Evolutionary conservation across 371 early-diverging fungal genomes (phyloP).

Genomic region (Lichtheimia ornata): DNA sequence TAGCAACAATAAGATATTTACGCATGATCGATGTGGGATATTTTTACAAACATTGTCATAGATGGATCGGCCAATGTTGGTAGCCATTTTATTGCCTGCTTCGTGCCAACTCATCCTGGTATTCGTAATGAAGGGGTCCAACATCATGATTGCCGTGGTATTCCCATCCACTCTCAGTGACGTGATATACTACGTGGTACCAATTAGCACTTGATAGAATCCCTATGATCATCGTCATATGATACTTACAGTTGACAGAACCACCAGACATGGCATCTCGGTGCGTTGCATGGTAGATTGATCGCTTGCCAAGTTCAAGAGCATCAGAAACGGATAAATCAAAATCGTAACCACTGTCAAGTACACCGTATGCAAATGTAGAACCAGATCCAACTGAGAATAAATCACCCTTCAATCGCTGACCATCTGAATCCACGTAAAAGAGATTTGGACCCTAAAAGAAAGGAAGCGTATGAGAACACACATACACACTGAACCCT

Average conservation of each 20-base stretch:
- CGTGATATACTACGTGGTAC: slow-evolving; percentile 80
- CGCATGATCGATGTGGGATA: too few relatives aligned
- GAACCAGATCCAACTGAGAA: slow-evolving; percentile 99
- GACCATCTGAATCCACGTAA: slow-evolving; percentile 99
- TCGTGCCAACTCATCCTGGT: slow-evolving; percentile 54
- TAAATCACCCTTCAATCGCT: slow-evolving; percentile 87
- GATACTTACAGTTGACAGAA: slow-evolving; percentile 76
- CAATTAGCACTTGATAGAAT: slow-evolving; percentile 2
- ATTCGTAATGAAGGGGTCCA: slow-evolving; percentile 82
- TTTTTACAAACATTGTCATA: too few relatives aligned
- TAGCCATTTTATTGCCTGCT: slow-evolving; percentile 19
- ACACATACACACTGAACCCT: background rate
- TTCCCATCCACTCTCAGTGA: slow-evolving; percentile 91
- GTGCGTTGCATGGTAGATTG: slow-evolving; percentile 99
- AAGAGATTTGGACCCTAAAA: slow-evolving; percentile 91
- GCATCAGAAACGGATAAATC: slow-evolving; percentile 95
- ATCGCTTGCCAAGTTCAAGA: slow-evolving; percentile 91
- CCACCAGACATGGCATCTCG: slow-evolving; percentile 99
- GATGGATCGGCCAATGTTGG: too few relatives aligned
- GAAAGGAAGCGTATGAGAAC: background rate
- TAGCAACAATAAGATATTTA: too few relatives aligned
- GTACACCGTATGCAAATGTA: slow-evolving; percentile 97
- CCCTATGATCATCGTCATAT: background rate
- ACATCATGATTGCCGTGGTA: slow-evolving; percentile 88
- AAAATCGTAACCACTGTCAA: slow-evolving; percentile 90